Evolutionary conservation across 352 stramenopile genomes (phyloP), one percentile per base, ranked within the genome.

Genomic region (Pythium myriotylum): DNA sequence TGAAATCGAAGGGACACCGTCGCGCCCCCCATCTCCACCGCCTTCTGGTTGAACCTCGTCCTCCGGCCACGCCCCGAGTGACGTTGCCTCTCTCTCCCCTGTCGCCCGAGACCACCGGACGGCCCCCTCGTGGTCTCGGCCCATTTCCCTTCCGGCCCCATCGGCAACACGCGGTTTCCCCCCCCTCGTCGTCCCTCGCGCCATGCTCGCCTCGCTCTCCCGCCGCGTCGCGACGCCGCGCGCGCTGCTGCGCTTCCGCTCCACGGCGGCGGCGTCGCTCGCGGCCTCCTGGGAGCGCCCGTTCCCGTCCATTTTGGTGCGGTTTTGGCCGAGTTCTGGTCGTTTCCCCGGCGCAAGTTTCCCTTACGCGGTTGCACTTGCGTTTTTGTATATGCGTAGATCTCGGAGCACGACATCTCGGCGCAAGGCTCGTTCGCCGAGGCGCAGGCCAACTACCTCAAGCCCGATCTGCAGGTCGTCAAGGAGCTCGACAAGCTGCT

Each of bases 381-480:
- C 29, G 4, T 22, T 29, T 2, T 10, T 13, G 29, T 65, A n/a
- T n/a, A n/a, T n/a, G n/a, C n/a, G n/a, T n/a, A 93, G 84, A 85
- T 94, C 35, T 86, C 82, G n/a, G 76, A 89, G 51, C 70, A 91
- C 23, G 72, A 77, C 10, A 73, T 92, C 24, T 81, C 82, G 9
- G 85, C 83, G n/a, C 83, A 94, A 57, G 85, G 85, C 37, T 95
- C 88, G 48, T 97, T 97, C 60, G 89, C 89, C 0, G 86, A 97
- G 60, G 86, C 87, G 4, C 89, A 97, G 52, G 89, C 88, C 40
- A 88, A 86, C 26, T 96, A 94, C 70, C 69, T 97, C 13, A 68
- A 90, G 65, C 89, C 89, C 16, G 86, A 97, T 63, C 73, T 79
- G 71, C 69, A 95, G 10, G 70, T 91, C 14, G 95, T 99, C 16